Percentiles rank a stretch among this genome's conserved stretches.
phyloP scores from a whole-genome alignment of 2,329 filamentous ascomycete genomes.

The Hymenoscyphus scutula region DNA sequence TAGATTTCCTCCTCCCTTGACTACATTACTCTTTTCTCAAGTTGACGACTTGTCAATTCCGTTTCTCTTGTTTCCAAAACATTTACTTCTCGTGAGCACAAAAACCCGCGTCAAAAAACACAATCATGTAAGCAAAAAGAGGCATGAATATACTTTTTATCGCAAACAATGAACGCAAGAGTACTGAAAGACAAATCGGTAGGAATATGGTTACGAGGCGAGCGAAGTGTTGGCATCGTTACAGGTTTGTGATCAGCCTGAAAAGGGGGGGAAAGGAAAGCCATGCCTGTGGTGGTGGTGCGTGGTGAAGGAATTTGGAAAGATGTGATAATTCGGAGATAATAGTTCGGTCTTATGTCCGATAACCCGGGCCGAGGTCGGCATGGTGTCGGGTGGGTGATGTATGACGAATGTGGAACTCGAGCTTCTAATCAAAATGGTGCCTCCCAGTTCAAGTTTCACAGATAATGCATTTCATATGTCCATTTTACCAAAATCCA shows the following conservation, averaged over 20 bases:
- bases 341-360: not conserved
- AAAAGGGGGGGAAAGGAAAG: too few species aligned
- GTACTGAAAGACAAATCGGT: not conserved
- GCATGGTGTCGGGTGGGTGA: not conserved
- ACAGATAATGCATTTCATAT: not conserved
- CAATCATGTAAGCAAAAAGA: not conserved
- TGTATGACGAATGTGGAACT: constrained; percentile 1
- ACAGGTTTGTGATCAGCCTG: not conserved
- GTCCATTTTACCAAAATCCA: not conserved
- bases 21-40: not conserved
- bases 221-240: not conserved
- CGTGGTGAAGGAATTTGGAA: too few species aligned
- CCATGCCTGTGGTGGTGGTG: too few species aligned
- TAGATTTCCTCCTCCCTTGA: too few species aligned
- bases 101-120: not conserved
- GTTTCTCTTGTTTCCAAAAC: not conserved
- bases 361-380: not conserved
- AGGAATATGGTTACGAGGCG: not conserved
- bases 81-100: not conserved
- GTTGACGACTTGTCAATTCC: not conserved
- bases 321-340: not conserved
- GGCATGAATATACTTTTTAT: not conserved
- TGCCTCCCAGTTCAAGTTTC: not conserved
- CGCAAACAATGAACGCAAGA: not conserved
- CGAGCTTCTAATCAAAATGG: too few species aligned